Evolutionary conservation across 345 rosid genomes (phyloP).

Genomic region (Eucalyptus globulus): DNA sequence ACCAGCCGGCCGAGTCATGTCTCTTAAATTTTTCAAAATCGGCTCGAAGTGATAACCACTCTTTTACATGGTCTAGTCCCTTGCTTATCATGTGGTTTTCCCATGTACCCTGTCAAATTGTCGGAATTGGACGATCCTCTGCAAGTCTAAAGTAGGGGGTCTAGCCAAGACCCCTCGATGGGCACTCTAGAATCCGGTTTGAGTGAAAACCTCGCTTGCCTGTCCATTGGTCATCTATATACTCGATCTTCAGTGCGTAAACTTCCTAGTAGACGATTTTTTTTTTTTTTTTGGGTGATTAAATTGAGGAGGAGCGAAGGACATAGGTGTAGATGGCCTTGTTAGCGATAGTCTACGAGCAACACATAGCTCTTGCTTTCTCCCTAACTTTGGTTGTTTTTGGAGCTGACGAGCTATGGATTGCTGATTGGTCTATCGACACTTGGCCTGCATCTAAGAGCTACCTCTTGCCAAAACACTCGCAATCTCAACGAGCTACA

Average conservation of each 20-base stretch:
- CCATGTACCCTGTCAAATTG: neutral
- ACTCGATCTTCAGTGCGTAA: neutral
- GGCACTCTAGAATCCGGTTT: neutral
- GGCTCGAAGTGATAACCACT: neutral
- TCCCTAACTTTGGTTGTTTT: too few relatives aligned
- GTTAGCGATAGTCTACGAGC: too few relatives aligned
- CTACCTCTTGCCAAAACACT: neutral
- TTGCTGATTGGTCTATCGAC: too few relatives aligned
- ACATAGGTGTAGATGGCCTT: neutral
- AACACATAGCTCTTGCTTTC: too few relatives aligned
- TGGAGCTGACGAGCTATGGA: too few relatives aligned
- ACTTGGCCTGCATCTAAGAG: neutral
- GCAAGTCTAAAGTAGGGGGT: neutral
- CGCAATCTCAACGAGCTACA: neutral
- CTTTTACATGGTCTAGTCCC: neutral
- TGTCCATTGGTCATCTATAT: neutral
- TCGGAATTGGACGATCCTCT: neutral
- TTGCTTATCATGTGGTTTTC: neutral
- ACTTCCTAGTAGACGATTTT: neutral
- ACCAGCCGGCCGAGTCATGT: neutral
- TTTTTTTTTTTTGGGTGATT: neutral
- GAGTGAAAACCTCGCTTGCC: neutral
- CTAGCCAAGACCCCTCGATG: neutral
- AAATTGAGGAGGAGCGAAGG: neutral
- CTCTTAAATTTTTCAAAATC: neutral